These are phyloP conservation scores for Cladosporium sp. DNA, from an alignment of 2,329 filamentous ascomycete genomes.

Conservation along the genomic window DNA sequence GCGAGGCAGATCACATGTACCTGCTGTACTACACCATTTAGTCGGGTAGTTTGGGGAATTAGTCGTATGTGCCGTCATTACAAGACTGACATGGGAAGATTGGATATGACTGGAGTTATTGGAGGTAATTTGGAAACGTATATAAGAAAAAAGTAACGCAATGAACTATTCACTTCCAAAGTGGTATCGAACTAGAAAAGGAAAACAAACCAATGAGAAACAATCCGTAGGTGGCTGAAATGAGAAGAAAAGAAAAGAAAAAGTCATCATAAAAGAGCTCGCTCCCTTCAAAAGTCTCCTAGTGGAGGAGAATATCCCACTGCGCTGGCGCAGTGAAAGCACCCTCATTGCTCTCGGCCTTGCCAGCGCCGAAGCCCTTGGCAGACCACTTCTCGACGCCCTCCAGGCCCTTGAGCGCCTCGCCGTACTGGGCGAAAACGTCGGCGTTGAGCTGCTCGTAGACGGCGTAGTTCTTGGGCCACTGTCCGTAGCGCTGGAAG, in stretches of 20 bases:
- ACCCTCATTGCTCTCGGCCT: constrained; percentile 41
- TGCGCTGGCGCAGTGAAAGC: constrained; percentile 29
- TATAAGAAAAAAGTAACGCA: too few species aligned
- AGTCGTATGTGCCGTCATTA: too few species aligned
- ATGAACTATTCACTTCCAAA: too few species aligned
- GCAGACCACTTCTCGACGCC: constrained; percentile 48
- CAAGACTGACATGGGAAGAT: too few species aligned
- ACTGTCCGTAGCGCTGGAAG: constrained; percentile 40
- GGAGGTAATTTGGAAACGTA: too few species aligned
- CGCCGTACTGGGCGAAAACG: constrained; percentile 39
- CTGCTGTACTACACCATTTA: too few species aligned
- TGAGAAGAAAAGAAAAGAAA: neutral
- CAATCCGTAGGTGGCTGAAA: neutral
- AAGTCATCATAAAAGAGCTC: neutral
- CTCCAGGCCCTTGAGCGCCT: constrained; percentile 38
- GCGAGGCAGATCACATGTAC: too few species aligned
- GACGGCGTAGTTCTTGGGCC: constrained; percentile 46
- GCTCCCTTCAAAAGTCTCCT: neutral
- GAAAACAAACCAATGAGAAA: neutral
- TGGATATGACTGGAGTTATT: too few species aligned
- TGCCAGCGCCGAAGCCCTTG: constrained; percentile 43
- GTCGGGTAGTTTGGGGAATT: too few species aligned
- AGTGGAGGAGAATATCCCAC: constrained; percentile 27
- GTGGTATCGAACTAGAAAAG: neutral
- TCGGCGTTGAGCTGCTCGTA: constrained; percentile 47